A percentile compares a stretch with the other conserved stretches of the same genome.
Conservation (phyloP, 352 stramenopile genomes). For the Salisapilia sapeloensis region DNA sequence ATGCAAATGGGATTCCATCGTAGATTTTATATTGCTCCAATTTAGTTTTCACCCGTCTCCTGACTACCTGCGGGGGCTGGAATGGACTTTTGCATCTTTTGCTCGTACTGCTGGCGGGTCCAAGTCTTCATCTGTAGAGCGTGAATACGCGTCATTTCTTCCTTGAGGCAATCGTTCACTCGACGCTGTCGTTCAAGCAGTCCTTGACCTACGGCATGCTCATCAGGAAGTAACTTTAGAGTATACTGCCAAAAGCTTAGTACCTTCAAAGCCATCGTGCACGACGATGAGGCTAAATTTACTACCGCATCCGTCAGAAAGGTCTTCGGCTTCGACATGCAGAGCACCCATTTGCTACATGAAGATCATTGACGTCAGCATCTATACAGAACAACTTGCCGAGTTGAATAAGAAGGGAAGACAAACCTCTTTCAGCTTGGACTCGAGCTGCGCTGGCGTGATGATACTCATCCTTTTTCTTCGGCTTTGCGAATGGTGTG, state of each 20-base stretch:
- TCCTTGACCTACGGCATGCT: constrained; percentile 21
- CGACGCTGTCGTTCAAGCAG: constrained; percentile 59
- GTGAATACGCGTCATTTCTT: constrained; percentile 74
- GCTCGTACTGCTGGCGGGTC: constrained; percentile 64
- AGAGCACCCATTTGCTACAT: constrained; percentile 33
- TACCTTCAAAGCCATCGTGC: constrained; percentile 61
- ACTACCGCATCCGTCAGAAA: constrained; percentile 66
- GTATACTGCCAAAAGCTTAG: neutral
- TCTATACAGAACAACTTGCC: neutral
- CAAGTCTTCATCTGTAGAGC: constrained; percentile 79
- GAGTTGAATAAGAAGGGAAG: neutral
- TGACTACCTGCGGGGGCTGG: constrained; percentile 12
- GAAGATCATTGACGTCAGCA: neutral
- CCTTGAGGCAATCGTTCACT: constrained; percentile 66
- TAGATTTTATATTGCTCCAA: no score
- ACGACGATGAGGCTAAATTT: constrained; percentile 78
- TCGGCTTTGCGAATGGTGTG: no score
- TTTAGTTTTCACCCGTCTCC: constrained; percentile 34
- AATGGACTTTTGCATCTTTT: constrained; percentile 55
- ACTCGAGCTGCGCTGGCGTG: constrained; percentile 29
- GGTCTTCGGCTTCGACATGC: constrained; percentile 54
- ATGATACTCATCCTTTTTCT: constrained; percentile 18
- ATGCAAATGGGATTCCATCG: no score
- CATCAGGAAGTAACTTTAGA: neutral
- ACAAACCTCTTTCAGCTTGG: constrained; percentile 24